These are phyloP conservation scores for Colletotrichum melonis DNA, from an alignment of 2,329 filamentous ascomycete genomes.

Conservation along the genomic window DNA sequence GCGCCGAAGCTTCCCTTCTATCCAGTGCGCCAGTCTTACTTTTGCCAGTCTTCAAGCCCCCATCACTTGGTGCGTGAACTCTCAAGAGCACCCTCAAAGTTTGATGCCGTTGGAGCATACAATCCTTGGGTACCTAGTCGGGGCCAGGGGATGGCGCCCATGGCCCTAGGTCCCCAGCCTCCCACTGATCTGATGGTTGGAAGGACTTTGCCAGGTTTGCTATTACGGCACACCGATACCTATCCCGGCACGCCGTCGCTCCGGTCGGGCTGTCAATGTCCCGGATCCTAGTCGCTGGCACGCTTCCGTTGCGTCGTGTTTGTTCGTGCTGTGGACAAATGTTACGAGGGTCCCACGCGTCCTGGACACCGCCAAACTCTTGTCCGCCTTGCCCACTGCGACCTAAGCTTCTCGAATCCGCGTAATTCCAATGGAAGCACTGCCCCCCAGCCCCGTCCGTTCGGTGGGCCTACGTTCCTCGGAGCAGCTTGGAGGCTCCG, in stretches of 20 bases:
- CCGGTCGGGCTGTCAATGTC: not conserved
- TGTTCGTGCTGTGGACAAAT: not conserved
- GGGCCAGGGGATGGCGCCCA: not conserved
- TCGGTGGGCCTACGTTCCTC: not conserved
- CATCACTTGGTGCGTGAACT: not conserved
- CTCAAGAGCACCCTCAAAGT: not conserved
- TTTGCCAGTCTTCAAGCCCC: not conserved
- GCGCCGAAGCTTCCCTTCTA: not conserved
- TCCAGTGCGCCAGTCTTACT: not conserved
- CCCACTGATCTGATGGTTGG: not conserved
- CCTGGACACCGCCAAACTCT: not conserved
- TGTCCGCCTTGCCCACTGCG: not conserved
- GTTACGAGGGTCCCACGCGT: not conserved
- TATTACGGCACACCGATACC: not conserved
- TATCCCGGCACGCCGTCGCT: not conserved
- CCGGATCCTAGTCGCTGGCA: not conserved
- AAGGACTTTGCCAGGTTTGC: not conserved
- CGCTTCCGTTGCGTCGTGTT: not conserved
- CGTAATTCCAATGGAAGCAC: constrained; percentile 8
- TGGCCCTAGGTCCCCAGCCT: not conserved
- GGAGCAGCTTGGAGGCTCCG: constrained; percentile 7
- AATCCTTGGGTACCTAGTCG: not conserved
- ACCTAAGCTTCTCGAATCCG: not conserved
- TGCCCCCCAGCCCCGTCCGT: constrained; percentile 6
- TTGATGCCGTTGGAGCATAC: not conserved